Evolutionary conservation across 2,329 filamentous ascomycete genomes (phyloP).

Genomic region (Taxawa tesnikishii): DNA sequence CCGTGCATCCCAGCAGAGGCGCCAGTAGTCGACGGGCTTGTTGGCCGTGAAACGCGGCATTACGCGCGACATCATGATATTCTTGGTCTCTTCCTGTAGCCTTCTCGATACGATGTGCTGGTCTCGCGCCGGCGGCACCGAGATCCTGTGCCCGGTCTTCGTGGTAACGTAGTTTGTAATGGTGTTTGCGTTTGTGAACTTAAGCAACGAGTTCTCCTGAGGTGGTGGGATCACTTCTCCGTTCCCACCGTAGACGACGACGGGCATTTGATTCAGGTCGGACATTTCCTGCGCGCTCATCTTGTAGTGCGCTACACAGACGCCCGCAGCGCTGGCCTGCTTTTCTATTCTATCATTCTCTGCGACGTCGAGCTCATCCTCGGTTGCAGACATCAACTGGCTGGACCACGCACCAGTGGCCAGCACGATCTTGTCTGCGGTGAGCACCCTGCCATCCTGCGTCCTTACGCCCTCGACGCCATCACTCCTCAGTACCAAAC

Average conservation of each 20-base stretch:
- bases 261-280: conserved; percentile 37
- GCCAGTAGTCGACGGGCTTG: conserved; percentile 28
- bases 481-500: conserved; percentile 29
- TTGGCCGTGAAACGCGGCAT: conserved; percentile 20
- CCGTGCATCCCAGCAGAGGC: conserved; percentile 47
- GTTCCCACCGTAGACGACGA: conserved; percentile 36
- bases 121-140: conserved; percentile 33
- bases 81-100: conserved; percentile 30
- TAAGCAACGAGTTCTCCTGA: conserved; percentile 35
- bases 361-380: conserved; percentile 29
- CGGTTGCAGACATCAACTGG: conserved; percentile 36
- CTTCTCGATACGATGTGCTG: conserved; percentile 29
- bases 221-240: conserved; percentile 39
- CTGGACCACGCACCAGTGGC: conserved; percentile 47
- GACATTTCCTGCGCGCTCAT: conserved; percentile 38
- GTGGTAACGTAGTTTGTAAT: conserved; percentile 42
- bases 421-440: conserved; percentile 42
- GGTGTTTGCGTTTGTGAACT: conserved; percentile 49
- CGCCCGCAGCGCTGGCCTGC: conserved; percentile 46
- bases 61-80: conserved; percentile 14
- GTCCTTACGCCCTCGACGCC: conserved; percentile 34
- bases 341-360: conserved; percentile 35
- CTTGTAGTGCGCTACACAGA: conserved; percentile 45
- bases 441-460: conserved; percentile 31
- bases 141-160: conserved; percentile 38